phyloP scores from a whole-genome alignment of 805 yeast species.

The Lipomyces lipofer region DNA sequence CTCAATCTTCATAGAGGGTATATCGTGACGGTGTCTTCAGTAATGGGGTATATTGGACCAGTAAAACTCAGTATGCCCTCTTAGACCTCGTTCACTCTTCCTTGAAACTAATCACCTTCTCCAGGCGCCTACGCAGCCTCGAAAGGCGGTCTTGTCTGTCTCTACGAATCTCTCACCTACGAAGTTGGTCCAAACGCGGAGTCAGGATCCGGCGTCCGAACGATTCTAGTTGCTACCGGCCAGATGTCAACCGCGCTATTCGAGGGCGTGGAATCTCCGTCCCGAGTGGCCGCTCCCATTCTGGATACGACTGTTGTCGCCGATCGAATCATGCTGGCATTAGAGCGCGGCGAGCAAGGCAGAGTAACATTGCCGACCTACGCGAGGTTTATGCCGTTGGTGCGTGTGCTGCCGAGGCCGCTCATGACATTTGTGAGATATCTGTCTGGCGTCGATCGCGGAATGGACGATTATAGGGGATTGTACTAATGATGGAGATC shows the following conservation, averaged over 20 bases:
- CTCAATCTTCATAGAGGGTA: conserved; percentile 63
- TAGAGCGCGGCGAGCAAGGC: conserved; percentile 64
- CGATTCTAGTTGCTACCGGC: conserved; percentile 82
- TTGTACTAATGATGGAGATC: too few relatives aligned
- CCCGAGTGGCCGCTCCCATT: conserved; percentile 74
- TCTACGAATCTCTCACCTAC: conserved; percentile 76
- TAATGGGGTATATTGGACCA: conserved; percentile 81
- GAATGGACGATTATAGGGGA: conserved; percentile 22
- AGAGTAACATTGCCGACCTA: conserved; percentile 75
- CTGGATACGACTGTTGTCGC: conserved; percentile 72
- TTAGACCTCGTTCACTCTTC: neutral
- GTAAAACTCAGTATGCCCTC: conserved; percentile 59
- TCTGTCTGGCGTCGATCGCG: conserved; percentile 65
- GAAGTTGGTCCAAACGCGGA: conserved; percentile 54
- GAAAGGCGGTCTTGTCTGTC: conserved; percentile 78
- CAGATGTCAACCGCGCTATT: conserved; percentile 78
- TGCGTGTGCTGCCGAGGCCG: conserved; percentile 75
- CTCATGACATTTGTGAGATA: conserved; percentile 54
- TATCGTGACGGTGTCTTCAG: conserved; percentile 78
- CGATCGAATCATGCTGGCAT: conserved; percentile 52
- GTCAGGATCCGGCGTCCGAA: conserved; percentile 55
- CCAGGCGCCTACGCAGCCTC: conserved; percentile 78
- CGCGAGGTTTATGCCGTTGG: conserved; percentile 68
- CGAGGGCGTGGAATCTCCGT: conserved; percentile 69
- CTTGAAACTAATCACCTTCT: neutral